Evolutionary conservation across 2,329 filamentous ascomycete species (phyloP).

Genomic region (Botrytis porri): DNA sequence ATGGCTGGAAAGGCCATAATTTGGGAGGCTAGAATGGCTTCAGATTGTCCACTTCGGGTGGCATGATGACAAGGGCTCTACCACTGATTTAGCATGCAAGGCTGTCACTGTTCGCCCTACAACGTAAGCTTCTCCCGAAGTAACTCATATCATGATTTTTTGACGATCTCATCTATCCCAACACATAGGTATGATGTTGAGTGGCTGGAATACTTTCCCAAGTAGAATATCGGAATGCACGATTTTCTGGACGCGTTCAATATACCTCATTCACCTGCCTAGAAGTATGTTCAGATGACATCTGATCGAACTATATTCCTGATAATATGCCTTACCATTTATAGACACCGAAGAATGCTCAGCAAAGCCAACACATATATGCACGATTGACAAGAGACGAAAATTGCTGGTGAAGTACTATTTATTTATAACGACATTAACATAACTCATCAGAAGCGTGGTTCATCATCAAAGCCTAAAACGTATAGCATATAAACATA

Average conservation of each 20-base stretch:
- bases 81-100: not conserved
- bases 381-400: not conserved
- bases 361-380: not conserved
- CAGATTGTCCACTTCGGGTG: not conserved
- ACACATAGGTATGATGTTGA: not conserved
- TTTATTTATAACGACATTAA: not conserved
- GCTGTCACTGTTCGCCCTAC: not conserved
- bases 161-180: not conserved
- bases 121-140: not conserved
- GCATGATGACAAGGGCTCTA: not conserved
- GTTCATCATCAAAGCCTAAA: not conserved
- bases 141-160: not conserved
- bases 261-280: no score
- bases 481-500: not conserved
- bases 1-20: not conserved
- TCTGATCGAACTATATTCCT: not conserved
- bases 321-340: not conserved
- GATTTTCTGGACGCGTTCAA: not conserved
- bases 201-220: not conserved
- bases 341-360: conserved; percentile 1
- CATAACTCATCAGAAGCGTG: not conserved
- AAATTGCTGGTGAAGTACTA: not conserved
- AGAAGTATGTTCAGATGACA: not conserved
- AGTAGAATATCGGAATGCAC: not conserved
- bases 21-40: not conserved